Conservation (phyloP, 2,329 filamentous ascomycete genomes). For the Penicillium expansum region DNA sequence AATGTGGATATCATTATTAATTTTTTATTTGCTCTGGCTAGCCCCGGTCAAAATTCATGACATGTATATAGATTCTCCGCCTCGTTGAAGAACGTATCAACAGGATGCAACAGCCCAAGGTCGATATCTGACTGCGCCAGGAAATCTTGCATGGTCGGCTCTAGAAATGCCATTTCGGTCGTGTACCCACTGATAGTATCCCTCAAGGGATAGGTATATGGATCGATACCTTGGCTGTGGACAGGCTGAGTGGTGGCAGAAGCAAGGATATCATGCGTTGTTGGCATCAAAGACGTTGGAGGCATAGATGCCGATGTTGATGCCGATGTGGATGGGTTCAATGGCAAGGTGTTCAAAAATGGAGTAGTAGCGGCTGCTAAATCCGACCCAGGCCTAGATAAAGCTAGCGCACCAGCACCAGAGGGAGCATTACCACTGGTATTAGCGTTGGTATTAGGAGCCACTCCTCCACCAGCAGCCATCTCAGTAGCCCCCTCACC, state of each 20-base stretch:
- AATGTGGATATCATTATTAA: not conserved
- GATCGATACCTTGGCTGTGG: not conserved
- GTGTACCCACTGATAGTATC: conserved; percentile 35
- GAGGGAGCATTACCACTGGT: not conserved
- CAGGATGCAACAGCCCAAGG: conserved; percentile 34
- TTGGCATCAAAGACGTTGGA: not conserved
- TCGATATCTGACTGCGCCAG: conserved; percentile 40
- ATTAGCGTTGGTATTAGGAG: not conserved
- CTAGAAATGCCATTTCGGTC: conserved; percentile 39
- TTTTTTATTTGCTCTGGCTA: not conserved
- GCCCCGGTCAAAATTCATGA: conserved; percentile 20
- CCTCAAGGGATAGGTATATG: conserved; percentile 12
- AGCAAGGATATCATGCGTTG: conserved; percentile 9
- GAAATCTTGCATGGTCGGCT: conserved; percentile 42
- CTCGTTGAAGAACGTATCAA: conserved; percentile 37
- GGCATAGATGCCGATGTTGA: conserved; percentile 3
- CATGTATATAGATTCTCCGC: conserved; percentile 33
- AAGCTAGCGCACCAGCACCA: not conserved
- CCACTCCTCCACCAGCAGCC: not conserved
- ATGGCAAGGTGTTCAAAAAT: not conserved
- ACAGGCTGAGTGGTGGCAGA: conserved; percentile 1
- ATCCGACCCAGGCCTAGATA: not conserved
- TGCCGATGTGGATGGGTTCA: not conserved
- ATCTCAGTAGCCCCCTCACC: not conserved
- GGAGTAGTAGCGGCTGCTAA: not conserved